Conservation (phyloP, 1,284 basidiomycete genomes). For the Hypsizygus ulmarius region DNA sequence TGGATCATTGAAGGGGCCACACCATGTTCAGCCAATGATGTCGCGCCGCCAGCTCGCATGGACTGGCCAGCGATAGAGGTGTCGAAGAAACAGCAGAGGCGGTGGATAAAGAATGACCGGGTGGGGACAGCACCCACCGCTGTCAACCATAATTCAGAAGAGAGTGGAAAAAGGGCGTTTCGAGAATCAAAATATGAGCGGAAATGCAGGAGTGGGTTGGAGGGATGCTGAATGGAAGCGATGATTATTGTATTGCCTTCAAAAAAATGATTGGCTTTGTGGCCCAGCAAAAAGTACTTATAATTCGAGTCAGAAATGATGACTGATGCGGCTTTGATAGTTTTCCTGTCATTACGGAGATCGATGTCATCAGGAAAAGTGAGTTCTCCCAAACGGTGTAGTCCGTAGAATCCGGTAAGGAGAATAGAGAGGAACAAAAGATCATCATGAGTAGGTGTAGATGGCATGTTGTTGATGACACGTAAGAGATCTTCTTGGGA, state of each 20-base stretch:
- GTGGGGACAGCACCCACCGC: slow-evolving; percentile 17
- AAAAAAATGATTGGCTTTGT: slow-evolving; percentile 33
- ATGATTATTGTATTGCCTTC: slow-evolving; percentile 15
- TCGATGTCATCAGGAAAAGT: slow-evolving; percentile 17
- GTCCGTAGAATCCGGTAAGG: slow-evolving; percentile 28
- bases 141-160: slow-evolving; percentile 11
- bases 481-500: slow-evolving; percentile 1
- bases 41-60: slow-evolving; percentile 15
- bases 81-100: slow-evolving; percentile 9
- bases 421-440: slow-evolving; percentile 27
- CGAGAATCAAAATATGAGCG: slow-evolving; percentile 3
- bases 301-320: slow-evolving; percentile 5
- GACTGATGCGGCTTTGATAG: slow-evolving; percentile 20
- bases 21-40: slow-evolving; percentile 18
- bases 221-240: neutral
- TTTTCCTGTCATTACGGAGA: slow-evolving; percentile 21
- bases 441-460: slow-evolving; percentile 24
- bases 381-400: slow-evolving; percentile 33
- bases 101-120: slow-evolving; percentile 19
- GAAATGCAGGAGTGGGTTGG: slow-evolving; percentile 8
- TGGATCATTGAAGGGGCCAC: slow-evolving; percentile 13
- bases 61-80: slow-evolving; percentile 14
- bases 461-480: neutral
- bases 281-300: slow-evolving; percentile 26
- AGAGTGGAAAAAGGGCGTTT: slow-evolving; percentile 6